Base-by-base conservation (phyloP, 2,329 filamentous ascomycete species). In the Aspergillus sclerotialis region DNA sequence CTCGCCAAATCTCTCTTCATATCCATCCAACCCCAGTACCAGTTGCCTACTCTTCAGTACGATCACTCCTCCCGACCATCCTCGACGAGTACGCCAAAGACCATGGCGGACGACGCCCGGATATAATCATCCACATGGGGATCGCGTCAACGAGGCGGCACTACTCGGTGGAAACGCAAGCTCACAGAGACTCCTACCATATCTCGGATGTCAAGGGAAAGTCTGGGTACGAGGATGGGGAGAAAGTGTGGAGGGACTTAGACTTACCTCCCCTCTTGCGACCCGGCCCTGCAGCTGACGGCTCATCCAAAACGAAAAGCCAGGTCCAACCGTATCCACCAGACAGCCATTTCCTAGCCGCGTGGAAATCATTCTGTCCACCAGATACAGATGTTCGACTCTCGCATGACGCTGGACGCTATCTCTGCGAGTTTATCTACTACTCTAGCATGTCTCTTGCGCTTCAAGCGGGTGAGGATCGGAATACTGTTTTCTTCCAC, bases 341-440 rank as follows among this genome's bases (percentile, higher is more conserved):
- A 1, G 49, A 64, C 16, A 39, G 49, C 3, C 43, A 48, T 3
- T 58, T 67, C 30, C 41, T 65, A 7, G 42, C 49, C 13, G 42
- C 44, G 4, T 65, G 62, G 62, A 52, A 53, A 28, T 43, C 49
- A 1, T 49, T 55, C 36, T 46, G 49, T 3, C 51, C 61, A 5
- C 19, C 49, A 17, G 50, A 43, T 2, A 44, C 52, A 9, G 64
- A 69, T 40, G 47, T 71, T 6, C 70, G 76, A 19, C 64, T 83
- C 25, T 86, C 81, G 0, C 72, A 78, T 28, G 80, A 89, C 45
- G 77, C 84, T 0, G 84, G 84, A 3, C 73, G 72, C 13, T 89
- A 82, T 56, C 67, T 88, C 11, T 89, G 84, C 60, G 84, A 89
- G 53, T 89, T 84, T 52, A 86, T 83, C 45, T 85, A 82, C 58